phyloP scores from a whole-genome alignment of 768 basidiomycete species.

The Botryobasidium botryosum region DNA sequence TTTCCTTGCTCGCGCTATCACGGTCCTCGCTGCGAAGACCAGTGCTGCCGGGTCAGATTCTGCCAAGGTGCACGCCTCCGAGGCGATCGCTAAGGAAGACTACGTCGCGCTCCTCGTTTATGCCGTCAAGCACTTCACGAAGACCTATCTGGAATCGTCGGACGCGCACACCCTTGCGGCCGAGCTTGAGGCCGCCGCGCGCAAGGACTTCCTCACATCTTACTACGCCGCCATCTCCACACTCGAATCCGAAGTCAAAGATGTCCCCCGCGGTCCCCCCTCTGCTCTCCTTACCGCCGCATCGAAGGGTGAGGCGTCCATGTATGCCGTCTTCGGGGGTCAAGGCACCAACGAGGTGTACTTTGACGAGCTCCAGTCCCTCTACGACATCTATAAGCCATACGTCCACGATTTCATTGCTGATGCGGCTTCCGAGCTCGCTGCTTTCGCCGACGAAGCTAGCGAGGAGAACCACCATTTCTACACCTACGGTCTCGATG shows the following conservation, averaged over 20 bases:
- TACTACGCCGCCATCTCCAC: conserved; percentile 65
- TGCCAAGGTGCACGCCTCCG: conserved; percentile 35
- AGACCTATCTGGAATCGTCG: conserved; percentile 46
- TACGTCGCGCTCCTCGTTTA: conserved; percentile 53
- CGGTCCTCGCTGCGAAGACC: no score
- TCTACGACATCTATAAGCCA: conserved; percentile 83
- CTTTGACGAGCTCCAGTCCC: conserved; percentile 83
- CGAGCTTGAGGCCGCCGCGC: conserved; percentile 52
- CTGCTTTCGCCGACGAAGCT: no score
- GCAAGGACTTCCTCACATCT: conserved; percentile 56
- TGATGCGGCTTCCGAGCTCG: conserved; percentile 29
- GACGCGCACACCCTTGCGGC: conserved; percentile 77
- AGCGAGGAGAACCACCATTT: no score
- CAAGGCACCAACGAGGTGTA: conserved; percentile 98
- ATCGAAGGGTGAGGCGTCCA: conserved; percentile 40
- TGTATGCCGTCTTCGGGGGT: conserved; percentile 92
- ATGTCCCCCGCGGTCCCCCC: conserved; percentile 39
- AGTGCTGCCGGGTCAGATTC: no score
- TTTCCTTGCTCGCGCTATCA: conserved; percentile 49
- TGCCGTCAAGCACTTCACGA: conserved; percentile 61
- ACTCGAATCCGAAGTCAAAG: conserved; percentile 38
- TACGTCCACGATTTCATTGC: conserved; percentile 66
- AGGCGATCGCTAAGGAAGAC: not conserved
- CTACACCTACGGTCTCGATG: conserved; percentile 70
- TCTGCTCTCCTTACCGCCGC: conserved; percentile 57